Percentiles rank a stretch among this genome's conserved stretches.
These are phyloP conservation scores for Peronospora farinosa DNA, from an alignment of 352 stramenopile species.

Conservation along the genomic window DNA sequence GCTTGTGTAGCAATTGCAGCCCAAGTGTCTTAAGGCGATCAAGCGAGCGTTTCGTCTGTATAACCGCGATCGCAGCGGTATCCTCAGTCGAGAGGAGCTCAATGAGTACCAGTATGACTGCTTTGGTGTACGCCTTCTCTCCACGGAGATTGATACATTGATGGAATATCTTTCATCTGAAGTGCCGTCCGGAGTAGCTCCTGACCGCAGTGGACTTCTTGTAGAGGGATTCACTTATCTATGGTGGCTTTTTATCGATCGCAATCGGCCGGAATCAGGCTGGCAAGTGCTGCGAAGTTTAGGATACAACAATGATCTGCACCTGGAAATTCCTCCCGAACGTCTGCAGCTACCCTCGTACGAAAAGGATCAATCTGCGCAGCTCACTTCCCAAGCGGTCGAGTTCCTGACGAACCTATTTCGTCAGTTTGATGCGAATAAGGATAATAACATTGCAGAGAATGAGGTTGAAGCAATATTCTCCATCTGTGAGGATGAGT, in stretches of 20 bases:
- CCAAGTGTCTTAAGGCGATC: conserved; percentile 78
- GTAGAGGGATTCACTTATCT: conserved; percentile 80
- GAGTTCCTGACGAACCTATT: conserved; percentile 74
- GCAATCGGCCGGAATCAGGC: conserved; percentile 82
- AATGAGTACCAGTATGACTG: conserved; percentile 87
- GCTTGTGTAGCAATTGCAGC: conserved; percentile 52
- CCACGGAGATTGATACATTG: conserved; percentile 80
- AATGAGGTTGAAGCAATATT: conserved; percentile 78
- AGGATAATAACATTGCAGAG: conserved; percentile 62
- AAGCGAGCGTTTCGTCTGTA: conserved; percentile 85
- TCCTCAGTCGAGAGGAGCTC: conserved; percentile 80
- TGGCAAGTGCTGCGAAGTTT: conserved; percentile 82
- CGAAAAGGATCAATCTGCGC: conserved; percentile 71
- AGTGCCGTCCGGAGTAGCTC: conserved; percentile 57
- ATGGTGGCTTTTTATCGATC: conserved; percentile 86
- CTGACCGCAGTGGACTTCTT: conserved; percentile 58
- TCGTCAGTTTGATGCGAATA: conserved; percentile 79
- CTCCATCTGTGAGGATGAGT: conserved; percentile 70
- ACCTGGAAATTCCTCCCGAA: conserved; percentile 69
- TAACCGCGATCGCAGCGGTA: conserved; percentile 70
- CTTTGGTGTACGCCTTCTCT: conserved; percentile 76
- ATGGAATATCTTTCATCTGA: conserved; percentile 72
- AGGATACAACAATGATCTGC: conserved; percentile 75
- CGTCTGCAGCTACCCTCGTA: conserved; percentile 44
- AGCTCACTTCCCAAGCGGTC: conserved; percentile 59